These are phyloP conservation scores for Mortierella antarctica DNA, from an alignment of 192 early-diverging fungal species.

Conservation along the genomic window DNA sequence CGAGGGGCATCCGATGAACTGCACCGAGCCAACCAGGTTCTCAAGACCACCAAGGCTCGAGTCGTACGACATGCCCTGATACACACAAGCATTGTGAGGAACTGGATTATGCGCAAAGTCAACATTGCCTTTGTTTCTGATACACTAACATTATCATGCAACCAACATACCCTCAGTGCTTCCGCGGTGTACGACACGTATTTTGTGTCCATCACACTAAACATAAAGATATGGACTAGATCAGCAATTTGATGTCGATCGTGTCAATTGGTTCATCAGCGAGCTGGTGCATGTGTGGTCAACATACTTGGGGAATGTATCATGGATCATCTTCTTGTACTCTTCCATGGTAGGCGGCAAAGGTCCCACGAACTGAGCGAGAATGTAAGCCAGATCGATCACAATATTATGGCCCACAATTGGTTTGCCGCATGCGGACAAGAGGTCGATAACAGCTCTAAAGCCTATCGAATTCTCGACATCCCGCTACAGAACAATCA, in stretches of 20 bases:
- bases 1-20: slow-evolving; percentile 35
- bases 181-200: slow-evolving; percentile 63
- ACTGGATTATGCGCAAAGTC: background rate
- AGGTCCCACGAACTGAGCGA: slow-evolving; percentile 77
- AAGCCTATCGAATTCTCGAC: slow-evolving; percentile 52
- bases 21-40: slow-evolving; percentile 20
- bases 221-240: slow-evolving; percentile 4
- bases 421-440: slow-evolving; percentile 77
- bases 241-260: slow-evolving; percentile 3
- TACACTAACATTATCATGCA: background rate
- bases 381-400: slow-evolving; percentile 84
- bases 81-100: background rate
- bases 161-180: slow-evolving; percentile 9
- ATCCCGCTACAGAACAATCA: slow-evolving; percentile 10
- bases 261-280: background rate
- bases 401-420: slow-evolving; percentile 91
- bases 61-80: slow-evolving; percentile 27
- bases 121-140: background rate
- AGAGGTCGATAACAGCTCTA: slow-evolving; percentile 79
- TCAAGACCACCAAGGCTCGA: slow-evolving; percentile 37
- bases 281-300: background rate
- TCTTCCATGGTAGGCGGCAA: slow-evolving; percentile 72
- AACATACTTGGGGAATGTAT: slow-evolving; percentile 71
- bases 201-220: slow-evolving; percentile 83
- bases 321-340: slow-evolving; percentile 72